Conservation (phyloP, 148 eudicot species). For the Persicaria maculosa region DNA sequence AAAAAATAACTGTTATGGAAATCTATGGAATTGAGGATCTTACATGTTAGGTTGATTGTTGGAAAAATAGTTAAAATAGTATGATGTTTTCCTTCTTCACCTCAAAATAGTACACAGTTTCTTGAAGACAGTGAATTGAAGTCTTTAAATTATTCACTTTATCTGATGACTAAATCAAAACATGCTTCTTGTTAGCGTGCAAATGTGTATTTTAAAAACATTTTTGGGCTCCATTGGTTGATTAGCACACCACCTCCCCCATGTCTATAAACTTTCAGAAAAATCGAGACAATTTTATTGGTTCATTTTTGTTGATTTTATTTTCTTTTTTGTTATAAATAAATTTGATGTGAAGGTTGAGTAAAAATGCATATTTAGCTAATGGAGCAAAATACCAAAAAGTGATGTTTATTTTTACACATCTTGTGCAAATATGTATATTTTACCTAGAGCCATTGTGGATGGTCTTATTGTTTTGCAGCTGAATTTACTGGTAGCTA, state of each 20-base stretch:
- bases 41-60: not conserved
- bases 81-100: not conserved
- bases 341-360: not conserved
- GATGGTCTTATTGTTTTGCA: conserved; percentile 28
- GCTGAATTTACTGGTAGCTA: conserved; percentile 90
- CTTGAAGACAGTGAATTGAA: not conserved
- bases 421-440: too few species aligned
- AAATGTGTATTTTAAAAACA: too few species aligned
- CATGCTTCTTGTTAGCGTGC: not conserved
- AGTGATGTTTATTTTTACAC: too few species aligned
- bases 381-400: too few species aligned
- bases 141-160: not conserved
- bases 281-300: too few species aligned
- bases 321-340: too few species aligned
- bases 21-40: not conserved
- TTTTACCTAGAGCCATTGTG: too few species aligned
- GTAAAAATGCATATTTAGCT: too few species aligned
- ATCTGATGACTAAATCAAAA: not conserved
- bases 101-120: not conserved
- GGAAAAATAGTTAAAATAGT: not conserved
- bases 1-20: not conserved
- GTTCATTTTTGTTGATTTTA: too few species aligned
- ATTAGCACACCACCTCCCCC: too few species aligned
- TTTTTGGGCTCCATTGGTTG: too few species aligned
- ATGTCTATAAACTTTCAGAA: too few species aligned